A percentile compares a stretch with the other conserved stretches of the same genome.
Conservation (phyloP, 2,329 filamentous ascomycete genomes). For the Berkeleyomyces basicola region DNA sequence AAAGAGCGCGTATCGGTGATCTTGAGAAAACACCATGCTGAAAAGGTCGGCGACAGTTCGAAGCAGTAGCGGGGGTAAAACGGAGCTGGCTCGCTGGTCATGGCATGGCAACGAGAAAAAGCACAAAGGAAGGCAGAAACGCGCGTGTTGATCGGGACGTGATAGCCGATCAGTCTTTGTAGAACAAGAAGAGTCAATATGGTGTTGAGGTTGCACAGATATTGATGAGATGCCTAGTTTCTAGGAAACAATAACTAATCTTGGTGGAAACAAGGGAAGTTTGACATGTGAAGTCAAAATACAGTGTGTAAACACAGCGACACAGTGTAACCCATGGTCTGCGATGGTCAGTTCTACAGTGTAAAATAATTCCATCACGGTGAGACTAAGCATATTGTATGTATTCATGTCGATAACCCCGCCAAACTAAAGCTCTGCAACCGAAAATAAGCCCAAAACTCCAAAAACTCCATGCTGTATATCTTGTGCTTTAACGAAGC, state of each 20-base stretch:
- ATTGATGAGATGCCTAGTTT: neutral
- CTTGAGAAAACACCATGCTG: slow-evolving; percentile 40
- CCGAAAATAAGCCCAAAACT: neutral
- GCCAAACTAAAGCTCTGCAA: neutral
- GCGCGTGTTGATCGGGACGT: too few relatives aligned
- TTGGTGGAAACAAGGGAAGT: neutral
- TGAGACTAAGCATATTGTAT: too few relatives aligned
- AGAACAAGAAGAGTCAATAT: too few relatives aligned
- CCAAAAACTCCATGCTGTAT: neutral
- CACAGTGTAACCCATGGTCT: neutral
- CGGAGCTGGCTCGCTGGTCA: slow-evolving; percentile 24
- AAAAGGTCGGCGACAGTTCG: slow-evolving; percentile 42
- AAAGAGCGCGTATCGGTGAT: slow-evolving; percentile 34
- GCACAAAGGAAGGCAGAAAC: neutral
- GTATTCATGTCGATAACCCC: too few relatives aligned
- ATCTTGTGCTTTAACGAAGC: neutral
- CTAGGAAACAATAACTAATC: neutral
- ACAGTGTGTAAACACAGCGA: neutral
- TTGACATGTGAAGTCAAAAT: neutral
- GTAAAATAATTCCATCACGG: neutral
- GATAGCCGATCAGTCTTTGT: too few relatives aligned
- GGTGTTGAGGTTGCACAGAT: too few relatives aligned
- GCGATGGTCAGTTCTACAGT: neutral
- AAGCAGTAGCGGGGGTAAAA: slow-evolving; percentile 49
- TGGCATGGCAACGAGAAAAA: slow-evolving; percentile 26